phyloP scores from a whole-genome alignment of 352 stramenopile genomes.

The Aphanomyces cochlioides region DNA sequence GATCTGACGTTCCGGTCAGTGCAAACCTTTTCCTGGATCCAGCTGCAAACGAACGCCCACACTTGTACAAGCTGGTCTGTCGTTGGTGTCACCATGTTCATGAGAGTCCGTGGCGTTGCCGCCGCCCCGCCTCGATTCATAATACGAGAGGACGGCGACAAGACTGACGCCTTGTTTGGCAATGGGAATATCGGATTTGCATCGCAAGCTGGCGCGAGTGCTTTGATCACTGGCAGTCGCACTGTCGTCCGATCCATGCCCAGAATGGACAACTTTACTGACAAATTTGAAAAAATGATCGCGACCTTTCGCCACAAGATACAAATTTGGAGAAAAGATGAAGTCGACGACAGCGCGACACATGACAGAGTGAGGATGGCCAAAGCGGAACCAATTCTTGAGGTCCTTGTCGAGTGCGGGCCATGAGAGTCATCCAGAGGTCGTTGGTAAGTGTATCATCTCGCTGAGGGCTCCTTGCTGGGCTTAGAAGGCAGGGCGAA shows the following conservation, averaged over 20 bases:
- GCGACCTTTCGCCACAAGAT: not conserved
- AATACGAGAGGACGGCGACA: constrained; percentile 13
- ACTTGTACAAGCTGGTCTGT: constrained; percentile 45
- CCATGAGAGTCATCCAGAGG: too few relatives aligned
- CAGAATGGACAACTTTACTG: not conserved
- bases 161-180: not conserved
- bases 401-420: not conserved
- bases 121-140: constrained; percentile 31
- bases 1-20: not conserved
- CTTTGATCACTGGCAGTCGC: constrained; percentile 7
- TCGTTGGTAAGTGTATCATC: too few relatives aligned
- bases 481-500: too few relatives aligned
- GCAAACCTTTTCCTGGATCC: constrained; percentile 56
- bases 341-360: constrained; percentile 19
- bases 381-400: constrained; percentile 25
- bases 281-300: not conserved
- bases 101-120: constrained; percentile 53
- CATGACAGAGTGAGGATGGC: constrained; percentile 35
- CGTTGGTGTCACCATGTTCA: constrained; percentile 51
- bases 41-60: constrained; percentile 70
- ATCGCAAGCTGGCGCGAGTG: not conserved
- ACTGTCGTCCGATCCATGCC: constrained; percentile 12
- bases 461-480: too few relatives aligned
- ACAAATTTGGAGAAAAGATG: constrained; percentile 5
- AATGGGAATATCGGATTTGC: not conserved